Evolutionary conservation across 225 moss, liverwort and hornwort species (phyloP).

Genomic region (Bryoerythrophyllum caledonicum): DNA sequence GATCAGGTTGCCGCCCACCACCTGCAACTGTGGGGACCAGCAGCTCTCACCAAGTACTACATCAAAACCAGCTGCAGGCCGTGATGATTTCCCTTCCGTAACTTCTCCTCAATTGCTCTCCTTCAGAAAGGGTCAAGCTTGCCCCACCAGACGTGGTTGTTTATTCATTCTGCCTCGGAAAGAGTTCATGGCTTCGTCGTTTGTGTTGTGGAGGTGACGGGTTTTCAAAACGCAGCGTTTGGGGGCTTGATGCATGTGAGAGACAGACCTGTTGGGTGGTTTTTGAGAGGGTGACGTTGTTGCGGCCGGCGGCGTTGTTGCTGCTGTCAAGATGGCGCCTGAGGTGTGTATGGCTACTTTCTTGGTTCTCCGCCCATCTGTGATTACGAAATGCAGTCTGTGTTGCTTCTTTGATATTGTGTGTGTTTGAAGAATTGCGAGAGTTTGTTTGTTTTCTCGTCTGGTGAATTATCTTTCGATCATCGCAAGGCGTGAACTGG

Average conservation of each 20-base stretch:
- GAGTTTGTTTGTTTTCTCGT: neutral
- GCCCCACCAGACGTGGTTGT: neutral
- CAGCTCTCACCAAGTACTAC: neutral
- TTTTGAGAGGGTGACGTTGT: conserved; percentile 3
- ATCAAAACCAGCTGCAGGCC: neutral
- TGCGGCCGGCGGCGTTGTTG: conserved; percentile 12
- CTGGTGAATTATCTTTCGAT: no score
- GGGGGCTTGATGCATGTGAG: neutral
- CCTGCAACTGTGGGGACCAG: no score
- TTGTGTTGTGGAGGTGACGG: neutral
- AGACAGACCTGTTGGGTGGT: neutral
- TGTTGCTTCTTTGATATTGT: neutral
- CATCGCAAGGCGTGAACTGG: no score
- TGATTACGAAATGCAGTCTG: no score
- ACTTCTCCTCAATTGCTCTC: neutral
- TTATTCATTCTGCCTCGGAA: neutral
- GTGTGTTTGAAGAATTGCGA: neutral
- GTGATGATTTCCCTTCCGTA: neutral
- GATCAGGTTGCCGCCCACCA: no score
- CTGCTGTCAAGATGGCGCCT: conserved; percentile 49
- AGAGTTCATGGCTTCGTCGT: neutral
- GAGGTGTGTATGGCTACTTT: conserved; percentile 40
- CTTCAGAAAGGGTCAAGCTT: conserved; percentile 12
- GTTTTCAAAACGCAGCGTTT: neutral
- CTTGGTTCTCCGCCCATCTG: neutral